A percentile compares a stretch with the other conserved stretches of the same genome.
phyloP scores from a whole-genome alignment of 2,329 filamentous ascomycete genomes.

The Cladobotryum protrusum region DNA sequence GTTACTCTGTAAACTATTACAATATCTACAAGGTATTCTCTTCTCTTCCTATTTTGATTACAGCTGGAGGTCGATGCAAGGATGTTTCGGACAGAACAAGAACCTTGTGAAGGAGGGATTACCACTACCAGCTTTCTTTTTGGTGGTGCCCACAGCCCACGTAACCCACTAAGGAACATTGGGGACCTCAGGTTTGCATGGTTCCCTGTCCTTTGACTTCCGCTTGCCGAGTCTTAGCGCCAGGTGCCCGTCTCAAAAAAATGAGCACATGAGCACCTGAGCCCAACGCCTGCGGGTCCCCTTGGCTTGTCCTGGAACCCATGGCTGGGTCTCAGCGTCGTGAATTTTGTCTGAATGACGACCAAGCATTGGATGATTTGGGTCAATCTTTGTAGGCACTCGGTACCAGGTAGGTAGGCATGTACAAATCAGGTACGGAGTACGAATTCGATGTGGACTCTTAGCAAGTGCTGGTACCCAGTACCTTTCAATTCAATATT shows the following conservation, averaged over 20 bases:
- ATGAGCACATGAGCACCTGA: slow-evolving; percentile 42
- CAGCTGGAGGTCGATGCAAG: too few species aligned
- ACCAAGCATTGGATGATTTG: not conserved
- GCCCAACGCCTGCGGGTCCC: slow-evolving; percentile 34
- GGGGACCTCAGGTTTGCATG: slow-evolving; percentile 9
- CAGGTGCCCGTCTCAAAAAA: slow-evolving; percentile 32
- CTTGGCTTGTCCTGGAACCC: slow-evolving; percentile 1
- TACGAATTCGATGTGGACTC: too few species aligned
- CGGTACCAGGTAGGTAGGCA: not conserved
- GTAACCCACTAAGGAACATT: too few species aligned
- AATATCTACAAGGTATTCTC: too few species aligned
- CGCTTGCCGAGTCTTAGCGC: slow-evolving; percentile 36
- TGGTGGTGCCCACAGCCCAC: slow-evolving; percentile 2
- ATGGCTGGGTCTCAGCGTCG: slow-evolving; percentile 1
- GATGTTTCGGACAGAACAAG: not conserved
- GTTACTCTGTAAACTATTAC: too few species aligned
- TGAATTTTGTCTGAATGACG: not conserved
- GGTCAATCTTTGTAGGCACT: not conserved
- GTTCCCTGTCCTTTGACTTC: slow-evolving; percentile 23
- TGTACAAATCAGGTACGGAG: not conserved
- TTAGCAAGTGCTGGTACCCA: too few species aligned
- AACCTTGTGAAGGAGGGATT: too few species aligned
- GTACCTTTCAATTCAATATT: too few species aligned
- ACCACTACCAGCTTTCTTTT: slow-evolving; percentile 1
- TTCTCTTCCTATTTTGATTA: too few species aligned